Evolutionary conservation across 31 red algal species (phyloP).

Genomic region (Asparagopsis taxiformis): DNA sequence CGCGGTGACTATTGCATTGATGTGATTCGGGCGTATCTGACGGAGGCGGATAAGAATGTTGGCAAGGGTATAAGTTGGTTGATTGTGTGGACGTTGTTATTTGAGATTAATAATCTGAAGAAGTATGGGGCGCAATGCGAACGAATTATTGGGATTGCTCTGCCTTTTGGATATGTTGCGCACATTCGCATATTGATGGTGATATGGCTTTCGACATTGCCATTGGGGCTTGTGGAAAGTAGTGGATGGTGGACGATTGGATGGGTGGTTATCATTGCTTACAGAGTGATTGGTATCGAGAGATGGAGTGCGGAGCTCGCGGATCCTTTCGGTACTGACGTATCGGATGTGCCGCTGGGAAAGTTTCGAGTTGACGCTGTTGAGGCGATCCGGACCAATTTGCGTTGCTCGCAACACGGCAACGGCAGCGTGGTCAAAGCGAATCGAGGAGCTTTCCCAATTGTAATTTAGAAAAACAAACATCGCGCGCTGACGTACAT

Average conservation of each 20-base stretch:
- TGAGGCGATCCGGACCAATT: background rate
- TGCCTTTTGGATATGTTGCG: background rate
- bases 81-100: background rate
- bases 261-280: slow-evolving; percentile 7
- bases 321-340: slow-evolving; percentile 8
- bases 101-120: background rate
- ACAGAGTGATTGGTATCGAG: slow-evolving; percentile 10
- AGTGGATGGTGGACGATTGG: slow-evolving; percentile 1
- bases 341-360: slow-evolving; percentile 3
- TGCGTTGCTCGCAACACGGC: background rate
- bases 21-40: background rate
- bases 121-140: background rate
- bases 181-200: slow-evolving; percentile 1
- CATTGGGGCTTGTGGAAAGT: slow-evolving; percentile 2
- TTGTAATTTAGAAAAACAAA: background rate
- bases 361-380: background rate
- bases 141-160: background rate
- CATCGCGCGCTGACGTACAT: too few relatives aligned
- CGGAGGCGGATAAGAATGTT: background rate
- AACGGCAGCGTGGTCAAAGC: background rate
- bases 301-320: slow-evolving; percentile 4
- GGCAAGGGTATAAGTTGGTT: background rate
- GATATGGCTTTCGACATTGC: slow-evolving; percentile 4
- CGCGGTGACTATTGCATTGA: slow-evolving; percentile 1
- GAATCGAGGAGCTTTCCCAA: background rate